Evolutionary conservation across 805 yeast species (phyloP).

Genomic region (Metschnikowia borealis): DNA sequence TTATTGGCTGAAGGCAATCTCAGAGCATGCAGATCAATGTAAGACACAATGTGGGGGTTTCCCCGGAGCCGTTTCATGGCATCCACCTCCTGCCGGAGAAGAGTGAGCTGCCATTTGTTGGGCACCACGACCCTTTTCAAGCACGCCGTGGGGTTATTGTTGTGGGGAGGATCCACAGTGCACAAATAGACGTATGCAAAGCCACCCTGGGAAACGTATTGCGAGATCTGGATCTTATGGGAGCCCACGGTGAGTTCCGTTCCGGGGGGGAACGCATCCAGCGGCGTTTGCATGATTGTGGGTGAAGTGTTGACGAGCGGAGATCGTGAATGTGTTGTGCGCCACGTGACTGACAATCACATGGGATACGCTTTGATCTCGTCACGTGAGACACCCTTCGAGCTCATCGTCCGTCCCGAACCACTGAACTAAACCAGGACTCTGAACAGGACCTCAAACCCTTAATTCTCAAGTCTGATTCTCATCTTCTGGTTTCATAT

Average conservation of each 20-base stretch:
- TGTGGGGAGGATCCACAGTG: slow-evolving; percentile 56
- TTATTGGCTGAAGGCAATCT: slow-evolving; percentile 37
- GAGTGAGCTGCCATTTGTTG: slow-evolving; percentile 75
- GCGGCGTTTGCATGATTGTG: slow-evolving; percentile 42
- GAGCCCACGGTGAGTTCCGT: slow-evolving; percentile 79
- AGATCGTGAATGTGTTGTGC: slow-evolving; percentile 1
- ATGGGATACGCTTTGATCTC: neutral
- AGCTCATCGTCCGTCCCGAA: neutral
- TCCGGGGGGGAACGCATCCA: slow-evolving; percentile 68
- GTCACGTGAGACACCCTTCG: neutral
- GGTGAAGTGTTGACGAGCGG: slow-evolving; percentile 2
- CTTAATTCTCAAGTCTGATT: too few relatives aligned
- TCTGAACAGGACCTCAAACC: too few relatives aligned
- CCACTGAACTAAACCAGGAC: too few relatives aligned
- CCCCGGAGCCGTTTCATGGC: slow-evolving; percentile 90
- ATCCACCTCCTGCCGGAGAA: slow-evolving; percentile 90
- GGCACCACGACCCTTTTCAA: slow-evolving; percentile 95
- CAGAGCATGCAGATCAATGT: slow-evolving; percentile 93
- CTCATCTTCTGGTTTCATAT: too few relatives aligned
- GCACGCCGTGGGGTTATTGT: slow-evolving; percentile 62
- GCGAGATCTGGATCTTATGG: slow-evolving; percentile 62
- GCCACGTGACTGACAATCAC: neutral
- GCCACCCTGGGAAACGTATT: slow-evolving; percentile 85
- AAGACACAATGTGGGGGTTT: slow-evolving; percentile 74
- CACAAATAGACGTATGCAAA: slow-evolving; percentile 93